A percentile compares a stretch with the other conserved stretches of the same genome.
Conservation (phyloP, 345 rosid genomes). For the Eucalyptus leucophloia region DNA sequence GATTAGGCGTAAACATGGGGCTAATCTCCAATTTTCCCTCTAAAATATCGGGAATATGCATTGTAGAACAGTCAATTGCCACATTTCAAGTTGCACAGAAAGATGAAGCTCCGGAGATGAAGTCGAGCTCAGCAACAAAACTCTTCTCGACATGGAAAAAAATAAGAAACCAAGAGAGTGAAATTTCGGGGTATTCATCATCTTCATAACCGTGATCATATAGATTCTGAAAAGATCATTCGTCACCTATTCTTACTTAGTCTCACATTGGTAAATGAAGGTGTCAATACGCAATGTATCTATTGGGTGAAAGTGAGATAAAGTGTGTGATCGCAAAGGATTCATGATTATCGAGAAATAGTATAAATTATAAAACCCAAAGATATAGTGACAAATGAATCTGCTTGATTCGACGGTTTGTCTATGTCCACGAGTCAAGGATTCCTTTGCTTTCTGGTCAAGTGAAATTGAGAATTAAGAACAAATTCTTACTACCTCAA, state of each 20-base stretch:
- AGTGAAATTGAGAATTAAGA: not conserved
- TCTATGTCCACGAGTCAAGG: not conserved
- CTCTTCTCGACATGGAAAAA: not conserved
- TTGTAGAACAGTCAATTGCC: not conserved
- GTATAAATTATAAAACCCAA: not conserved
- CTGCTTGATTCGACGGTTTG: not conserved
- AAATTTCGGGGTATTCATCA: not conserved
- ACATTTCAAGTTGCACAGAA: not conserved
- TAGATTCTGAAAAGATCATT: not conserved
- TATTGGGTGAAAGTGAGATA: not conserved
- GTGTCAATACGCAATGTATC: accelerated
- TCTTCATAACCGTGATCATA: not conserved
- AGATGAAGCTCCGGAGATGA: not conserved
- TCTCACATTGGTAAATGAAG: not conserved
- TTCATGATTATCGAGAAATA: not conserved
- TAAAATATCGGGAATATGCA: not conserved
- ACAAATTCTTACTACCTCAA: not conserved
- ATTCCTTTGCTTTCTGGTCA: not conserved
- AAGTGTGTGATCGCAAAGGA: not conserved
- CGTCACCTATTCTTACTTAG: not conserved
- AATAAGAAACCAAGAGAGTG: not conserved
- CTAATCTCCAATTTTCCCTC: not conserved
- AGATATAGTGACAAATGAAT: not conserved
- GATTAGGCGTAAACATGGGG: not conserved
- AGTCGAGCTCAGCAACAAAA: not conserved